Base-by-base conservation (phyloP, 768 basidiomycete genomes). In the Kwoniella bestiolae region DNA sequence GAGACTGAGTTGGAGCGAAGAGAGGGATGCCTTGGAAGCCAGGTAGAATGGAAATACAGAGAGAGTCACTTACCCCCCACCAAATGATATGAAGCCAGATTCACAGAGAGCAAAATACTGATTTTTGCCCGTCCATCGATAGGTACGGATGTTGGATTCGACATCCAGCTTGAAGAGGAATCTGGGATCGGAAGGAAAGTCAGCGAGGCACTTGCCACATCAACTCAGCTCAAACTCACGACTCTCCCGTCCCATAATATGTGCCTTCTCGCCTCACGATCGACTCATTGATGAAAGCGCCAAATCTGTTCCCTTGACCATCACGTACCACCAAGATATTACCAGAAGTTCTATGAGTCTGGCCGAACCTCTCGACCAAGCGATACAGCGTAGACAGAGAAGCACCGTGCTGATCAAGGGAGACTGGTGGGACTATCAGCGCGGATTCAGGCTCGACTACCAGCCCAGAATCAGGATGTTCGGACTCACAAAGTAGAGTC, bases 351-450 rank as follows among this genome's bases (percentile, higher is more conserved):
- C 66, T 60, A 35, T 73, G 64, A 5, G 63, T 56, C 16, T 69
- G 57, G 18, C 72, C 74, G 44, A 71, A 76, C 41, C 56, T 66
- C 12, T 76, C 72, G 45, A 82, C 73, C 8, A 74, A 71, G 14
- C 72, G 74, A 79, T 96, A 97, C 5, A 97, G 85, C 0, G 95
- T 96, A 49, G 89, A 88, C 14, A 97, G 84, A 12, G 92, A 94
- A 49, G 94, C 93, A 0, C 95, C 95, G 71, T 98, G 91, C 74
- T 96, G 94, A 75, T 98, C 95, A 18, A 96, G 85, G 16, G 92
- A 94, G 82, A 79, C 79, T 80, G 47, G 6, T 16, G 26, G 12
- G 12, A n/a, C 3, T 3, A 35, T 60, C 28, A 60, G 58, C 46
- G 25, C 18, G 16, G 25, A 35, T 21, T n/a, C 5, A 31, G 25